A percentile compares a stretch with the other conserved stretches of the same genome.
Conservation (phyloP, 2,329 filamentous ascomycete species). For the Penicillium sp. region DNA sequence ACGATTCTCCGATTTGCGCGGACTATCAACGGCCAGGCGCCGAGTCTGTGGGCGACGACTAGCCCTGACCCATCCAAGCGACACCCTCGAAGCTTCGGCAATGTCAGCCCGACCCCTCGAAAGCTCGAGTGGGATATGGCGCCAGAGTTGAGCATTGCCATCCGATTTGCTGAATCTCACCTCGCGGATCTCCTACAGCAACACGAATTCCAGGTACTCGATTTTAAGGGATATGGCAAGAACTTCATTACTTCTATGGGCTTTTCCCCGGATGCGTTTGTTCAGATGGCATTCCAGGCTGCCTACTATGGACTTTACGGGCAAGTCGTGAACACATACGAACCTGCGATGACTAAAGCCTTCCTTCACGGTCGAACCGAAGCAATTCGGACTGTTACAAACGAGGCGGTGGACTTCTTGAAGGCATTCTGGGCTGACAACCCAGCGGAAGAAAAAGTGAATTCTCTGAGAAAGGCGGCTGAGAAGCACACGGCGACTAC, state of each 20-base stretch:
- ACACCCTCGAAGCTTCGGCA: constrained; percentile 87
- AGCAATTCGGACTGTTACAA: constrained; percentile 83
- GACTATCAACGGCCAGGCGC: constrained; percentile 92
- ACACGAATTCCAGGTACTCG: constrained; percentile 91
- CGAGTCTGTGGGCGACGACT: constrained; percentile 85
- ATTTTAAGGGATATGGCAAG: constrained; percentile 89
- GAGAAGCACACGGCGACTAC: constrained; percentile 81
- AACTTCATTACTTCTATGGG: constrained; percentile 98
- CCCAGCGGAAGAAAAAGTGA: constrained; percentile 79
- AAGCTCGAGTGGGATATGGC: constrained; percentile 98
- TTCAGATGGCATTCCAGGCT: constrained; percentile 98
- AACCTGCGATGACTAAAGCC: constrained; percentile 97
- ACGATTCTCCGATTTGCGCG: constrained; percentile 95
- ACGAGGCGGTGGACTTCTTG: constrained; percentile 85
- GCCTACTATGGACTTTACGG: constrained; percentile 98
- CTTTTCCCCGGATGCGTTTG: constrained; percentile 94
- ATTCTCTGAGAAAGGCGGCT: constrained; percentile 81
- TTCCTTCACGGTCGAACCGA: constrained; percentile 94
- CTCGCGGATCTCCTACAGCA: constrained; percentile 94
- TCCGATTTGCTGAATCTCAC: constrained; percentile 93
- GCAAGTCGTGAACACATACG: constrained; percentile 91
- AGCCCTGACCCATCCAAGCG: constrained; percentile 93
- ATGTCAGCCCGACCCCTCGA: constrained; percentile 90
- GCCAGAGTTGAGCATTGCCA: constrained; percentile 85
- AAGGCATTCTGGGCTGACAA: constrained; percentile 95